Evolutionary conservation across 78 protist species (phyloP), one percentile per base, ranked within the genome.

Genomic region (Pelomyxa schiedti): DNA sequence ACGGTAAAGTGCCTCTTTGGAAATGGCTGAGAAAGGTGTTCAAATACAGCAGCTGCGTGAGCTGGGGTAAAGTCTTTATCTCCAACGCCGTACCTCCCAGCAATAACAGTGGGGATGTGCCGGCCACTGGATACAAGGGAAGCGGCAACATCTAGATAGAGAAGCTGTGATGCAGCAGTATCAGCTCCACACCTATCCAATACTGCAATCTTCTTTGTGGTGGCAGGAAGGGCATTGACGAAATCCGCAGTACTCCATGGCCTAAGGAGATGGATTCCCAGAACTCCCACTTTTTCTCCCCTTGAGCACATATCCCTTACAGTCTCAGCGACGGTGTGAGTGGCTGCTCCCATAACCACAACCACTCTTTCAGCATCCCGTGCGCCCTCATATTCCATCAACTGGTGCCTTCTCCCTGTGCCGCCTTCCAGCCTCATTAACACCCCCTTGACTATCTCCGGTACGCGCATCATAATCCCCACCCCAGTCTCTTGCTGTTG

Each of bases 41-140:
- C 83, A 65, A 79, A 84, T 35, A 84, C 73, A 7, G 90, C 65
- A 39, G 69, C 79, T 39, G 26, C 83, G 76, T 32, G 6, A 1
- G 77, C 5, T 28, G 87, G 83, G 52, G 77, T 88, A 77, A 86
- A 85, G 24, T 85, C 90, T 16, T 24, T 24, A 16, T 72, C 77
- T 7, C 80, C 86, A 37, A 88, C 58, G 64, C 90, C 93, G 70
- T 32, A 88, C 24, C 72, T 29, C 39, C 93, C 93, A 29, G 87
- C 81, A 37, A 76, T 5, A 16, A 80, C 79, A 32, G 24, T n/a
- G 6, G 22, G 65, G 5, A n/a, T 67, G 39, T 38, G 1, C 30
- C 29, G 3, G n/a, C 4, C 39, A 4, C 63, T 53, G 64, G 6
- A 38, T 8, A 9, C 22, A 7, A 85, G 1, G 24, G 77, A 39